A percentile compares a stretch with the other conserved stretches of the same genome.
Evolutionary conservation across 352 stramenopile genomes (phyloP).

Genomic region (Globisporangium spiculum): DNA sequence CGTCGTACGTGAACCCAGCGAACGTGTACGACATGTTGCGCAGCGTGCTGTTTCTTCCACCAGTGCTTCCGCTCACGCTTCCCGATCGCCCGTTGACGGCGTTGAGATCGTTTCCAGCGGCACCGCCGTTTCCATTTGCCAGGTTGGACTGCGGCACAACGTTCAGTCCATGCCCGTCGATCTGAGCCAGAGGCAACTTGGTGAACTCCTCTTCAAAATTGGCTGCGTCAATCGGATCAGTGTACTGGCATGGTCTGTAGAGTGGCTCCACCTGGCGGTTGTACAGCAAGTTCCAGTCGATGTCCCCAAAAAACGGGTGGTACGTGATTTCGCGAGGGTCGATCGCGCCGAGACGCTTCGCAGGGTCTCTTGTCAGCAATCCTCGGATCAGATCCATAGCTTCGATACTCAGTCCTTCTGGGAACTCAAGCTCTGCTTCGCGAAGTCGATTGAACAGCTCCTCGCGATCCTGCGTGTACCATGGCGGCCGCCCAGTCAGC

Average conservation of each 20-base stretch:
- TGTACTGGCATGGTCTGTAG: constrained; percentile 84
- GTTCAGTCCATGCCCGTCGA: constrained; percentile 67
- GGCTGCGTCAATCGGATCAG: constrained; percentile 74
- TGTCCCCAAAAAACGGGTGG: constrained; percentile 79
- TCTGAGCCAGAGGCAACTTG: constrained; percentile 64
- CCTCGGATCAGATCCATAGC: constrained; percentile 81
- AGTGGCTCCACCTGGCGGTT: constrained; percentile 70
- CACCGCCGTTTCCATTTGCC: constrained; percentile 13
- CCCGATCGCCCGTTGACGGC: constrained; percentile 16
- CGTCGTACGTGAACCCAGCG: constrained; percentile 81
- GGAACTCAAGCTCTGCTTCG: constrained; percentile 70
- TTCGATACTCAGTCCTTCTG: constrained; percentile 54
- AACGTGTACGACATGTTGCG: constrained; percentile 87
- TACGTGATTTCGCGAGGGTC: constrained; percentile 78
- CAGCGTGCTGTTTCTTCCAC: constrained; percentile 51
- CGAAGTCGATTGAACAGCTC: constrained; percentile 70
- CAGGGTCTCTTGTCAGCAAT: constrained; percentile 91
- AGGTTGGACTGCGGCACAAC: constrained; percentile 41
- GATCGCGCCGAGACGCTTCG: constrained; percentile 87
- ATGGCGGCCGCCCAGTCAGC: constrained; percentile 69
- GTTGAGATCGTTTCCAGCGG: constrained; percentile 3
- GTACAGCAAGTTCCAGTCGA: constrained; percentile 81
- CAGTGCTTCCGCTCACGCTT: constrained; percentile 32
- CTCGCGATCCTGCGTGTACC: constrained; percentile 80
- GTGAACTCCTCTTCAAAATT: constrained; percentile 88